Conservation (phyloP, 192 early-diverging fungal genomes). For the Globomyces pollinis-pini region DNA sequence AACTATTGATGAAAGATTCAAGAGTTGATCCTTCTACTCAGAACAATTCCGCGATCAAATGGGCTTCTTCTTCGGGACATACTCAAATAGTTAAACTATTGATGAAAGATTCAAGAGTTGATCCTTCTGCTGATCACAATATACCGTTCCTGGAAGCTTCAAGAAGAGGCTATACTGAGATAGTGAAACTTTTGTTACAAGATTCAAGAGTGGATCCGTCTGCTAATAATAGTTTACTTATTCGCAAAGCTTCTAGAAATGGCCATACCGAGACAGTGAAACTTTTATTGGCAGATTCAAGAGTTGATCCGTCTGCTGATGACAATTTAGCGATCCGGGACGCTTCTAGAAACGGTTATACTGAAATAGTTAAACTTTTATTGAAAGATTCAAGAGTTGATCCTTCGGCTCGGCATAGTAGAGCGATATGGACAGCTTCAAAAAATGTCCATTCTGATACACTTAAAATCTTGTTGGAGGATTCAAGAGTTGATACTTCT, state of each 20-base stretch:
- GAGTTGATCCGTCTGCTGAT: background rate
- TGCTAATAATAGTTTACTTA: background rate
- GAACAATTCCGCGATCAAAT: background rate
- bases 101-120: background rate
- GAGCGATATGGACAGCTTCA: background rate
- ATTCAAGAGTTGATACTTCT: background rate
- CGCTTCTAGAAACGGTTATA: background rate
- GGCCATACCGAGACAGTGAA: background rate
- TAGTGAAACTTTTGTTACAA: background rate
- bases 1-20: background rate
- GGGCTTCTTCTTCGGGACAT: background rate
- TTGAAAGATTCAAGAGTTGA: background rate
- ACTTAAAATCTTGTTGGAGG: background rate
- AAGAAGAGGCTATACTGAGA: background rate
- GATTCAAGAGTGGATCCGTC: conserved; percentile 1
- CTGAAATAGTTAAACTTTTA: background rate
- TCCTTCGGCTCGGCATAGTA: background rate
- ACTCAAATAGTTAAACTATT: background rate
- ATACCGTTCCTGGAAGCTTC: background rate
- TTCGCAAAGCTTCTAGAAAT: background rate
- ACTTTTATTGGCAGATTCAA: background rate
- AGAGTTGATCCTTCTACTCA: background rate
- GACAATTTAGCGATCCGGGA: background rate
- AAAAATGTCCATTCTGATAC: background rate
- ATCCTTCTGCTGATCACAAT: background rate